Percentiles rank a stretch among this genome's conserved stretches.
These are phyloP conservation scores for Fusarium sp. DNA, from an alignment of 2,329 filamentous ascomycete species.

Conservation along the genomic window DNA sequence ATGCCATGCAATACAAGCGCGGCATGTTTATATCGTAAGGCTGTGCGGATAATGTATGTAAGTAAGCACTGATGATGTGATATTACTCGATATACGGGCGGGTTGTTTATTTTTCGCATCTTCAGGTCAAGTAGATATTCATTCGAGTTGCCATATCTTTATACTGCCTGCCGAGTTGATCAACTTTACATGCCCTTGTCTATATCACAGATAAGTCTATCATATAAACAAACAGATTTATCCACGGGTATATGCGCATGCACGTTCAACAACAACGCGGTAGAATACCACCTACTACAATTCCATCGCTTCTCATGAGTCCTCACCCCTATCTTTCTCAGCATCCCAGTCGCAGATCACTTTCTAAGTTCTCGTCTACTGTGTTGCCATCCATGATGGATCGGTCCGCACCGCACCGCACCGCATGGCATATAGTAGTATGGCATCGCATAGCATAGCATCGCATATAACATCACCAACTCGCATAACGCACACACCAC, in stretches of 20 bases:
- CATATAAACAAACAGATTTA: conserved; percentile 8
- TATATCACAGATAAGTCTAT: conserved; percentile 18
- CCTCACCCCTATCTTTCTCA: not conserved
- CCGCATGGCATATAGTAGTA: not conserved
- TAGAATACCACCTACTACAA: conserved; percentile 31
- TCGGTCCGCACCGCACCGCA: not conserved
- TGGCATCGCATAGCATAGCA: not conserved
- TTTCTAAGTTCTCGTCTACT: not conserved
- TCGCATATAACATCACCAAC: conserved; percentile 7
- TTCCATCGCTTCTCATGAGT: conserved; percentile 20
- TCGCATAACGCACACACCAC: conserved; percentile 28
- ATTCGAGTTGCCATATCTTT: not conserved
- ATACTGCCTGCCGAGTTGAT: not conserved
- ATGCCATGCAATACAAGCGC: conserved; percentile 7
- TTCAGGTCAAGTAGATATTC: not conserved
- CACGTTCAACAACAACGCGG: conserved; percentile 18
- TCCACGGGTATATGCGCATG: conserved; percentile 22
- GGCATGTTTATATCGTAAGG: conserved; percentile 4
- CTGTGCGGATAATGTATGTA: conserved; percentile 4
- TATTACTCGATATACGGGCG: not conserved
- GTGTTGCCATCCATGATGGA: conserved; percentile 15
- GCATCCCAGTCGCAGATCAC: conserved; percentile 33
- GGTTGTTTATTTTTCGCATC: not conserved
- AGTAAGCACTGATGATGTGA: not conserved
- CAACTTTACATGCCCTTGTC: conserved; percentile 12